These are phyloP conservation scores for Boletus rubroflammeus DNA, from an alignment of 768 basidiomycete species.

Conservation along the genomic window DNA sequence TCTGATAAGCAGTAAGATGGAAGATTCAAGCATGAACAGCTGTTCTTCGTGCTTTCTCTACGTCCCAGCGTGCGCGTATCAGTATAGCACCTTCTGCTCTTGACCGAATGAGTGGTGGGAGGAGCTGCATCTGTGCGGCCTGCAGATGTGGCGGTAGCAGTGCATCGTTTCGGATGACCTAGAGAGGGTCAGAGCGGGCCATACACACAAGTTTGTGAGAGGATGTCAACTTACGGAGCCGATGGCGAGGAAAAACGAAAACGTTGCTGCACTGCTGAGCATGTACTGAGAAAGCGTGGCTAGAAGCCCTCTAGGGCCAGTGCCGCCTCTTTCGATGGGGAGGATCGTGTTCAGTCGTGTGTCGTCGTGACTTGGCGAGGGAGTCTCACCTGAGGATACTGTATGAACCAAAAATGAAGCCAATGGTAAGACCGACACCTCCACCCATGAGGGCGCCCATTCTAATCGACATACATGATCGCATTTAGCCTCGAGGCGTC, in stretches of 20 bases:
- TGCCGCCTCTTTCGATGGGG: constrained; percentile 59
- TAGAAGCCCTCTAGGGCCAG: constrained; percentile 85
- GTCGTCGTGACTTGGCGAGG: neutral
- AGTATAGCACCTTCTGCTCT: constrained; percentile 64
- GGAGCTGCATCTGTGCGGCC: constrained; percentile 58
- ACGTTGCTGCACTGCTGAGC: constrained; percentile 96
- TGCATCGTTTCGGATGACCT: constrained; percentile 90
- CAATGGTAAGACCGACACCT: constrained; percentile 93
- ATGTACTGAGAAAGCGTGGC: constrained; percentile 97
- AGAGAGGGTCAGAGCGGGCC: neutral
- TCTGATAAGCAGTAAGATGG: constrained; percentile 7
- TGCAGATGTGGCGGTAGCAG: constrained; percentile 56
- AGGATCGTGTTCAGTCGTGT: constrained; percentile 5
- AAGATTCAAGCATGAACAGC: constrained; percentile 9
- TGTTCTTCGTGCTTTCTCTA: constrained; percentile 43
- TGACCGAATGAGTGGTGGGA: constrained; percentile 55
- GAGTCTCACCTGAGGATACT: constrained; percentile 78
- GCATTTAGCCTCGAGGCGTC: constrained; percentile 3
- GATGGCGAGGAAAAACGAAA: constrained; percentile 95
- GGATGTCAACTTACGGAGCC: constrained; percentile 62
- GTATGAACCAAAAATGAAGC: constrained; percentile 95
- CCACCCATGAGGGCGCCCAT: constrained; percentile 93
- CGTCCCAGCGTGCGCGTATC: constrained; percentile 75
- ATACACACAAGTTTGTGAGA: neutral
- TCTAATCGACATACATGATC: constrained; percentile 38